These are phyloP conservation scores for Peronosclerospora sorghi DNA, from an alignment of 352 stramenopile species.

Conservation along the genomic window DNA sequence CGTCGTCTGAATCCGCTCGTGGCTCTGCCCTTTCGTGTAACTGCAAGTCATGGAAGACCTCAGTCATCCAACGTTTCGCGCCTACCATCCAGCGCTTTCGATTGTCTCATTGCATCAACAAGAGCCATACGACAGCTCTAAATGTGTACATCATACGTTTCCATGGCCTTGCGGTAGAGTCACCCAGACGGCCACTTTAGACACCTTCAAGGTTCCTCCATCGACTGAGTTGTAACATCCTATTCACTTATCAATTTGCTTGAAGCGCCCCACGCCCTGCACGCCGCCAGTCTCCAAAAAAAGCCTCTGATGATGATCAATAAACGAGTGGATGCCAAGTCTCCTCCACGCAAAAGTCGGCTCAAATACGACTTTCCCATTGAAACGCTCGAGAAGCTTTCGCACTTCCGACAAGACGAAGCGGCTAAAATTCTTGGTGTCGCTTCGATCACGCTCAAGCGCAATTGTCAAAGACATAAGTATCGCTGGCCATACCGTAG, in stretches of 20 bases:
- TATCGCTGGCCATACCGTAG: slow-evolving; percentile 44
- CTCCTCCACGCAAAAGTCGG: slow-evolving; percentile 25
- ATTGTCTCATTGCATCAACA: neutral
- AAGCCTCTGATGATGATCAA: neutral
- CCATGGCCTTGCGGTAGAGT: too few species aligned
- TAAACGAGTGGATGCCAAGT: neutral
- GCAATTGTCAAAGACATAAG: slow-evolving; percentile 31
- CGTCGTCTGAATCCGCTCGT: slow-evolving; percentile 10
- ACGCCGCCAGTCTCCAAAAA: neutral
- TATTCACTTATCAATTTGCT: slow-evolving; percentile 19
- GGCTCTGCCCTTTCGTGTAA: slow-evolving; percentile 8
- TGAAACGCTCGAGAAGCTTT: slow-evolving; percentile 26
- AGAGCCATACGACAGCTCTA: slow-evolving; percentile 7
- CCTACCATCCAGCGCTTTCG: slow-evolving; percentile 6
- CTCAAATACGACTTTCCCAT: slow-evolving; percentile 35
- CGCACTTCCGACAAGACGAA: slow-evolving; percentile 40
- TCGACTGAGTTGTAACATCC: neutral
- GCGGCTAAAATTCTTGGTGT: slow-evolving; percentile 30
- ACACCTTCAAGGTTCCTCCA: neutral
- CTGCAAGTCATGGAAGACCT: slow-evolving; percentile 4
- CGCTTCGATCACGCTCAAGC: slow-evolving; percentile 55
- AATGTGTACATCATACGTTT: neutral
- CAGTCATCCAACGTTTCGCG: slow-evolving; percentile 17
- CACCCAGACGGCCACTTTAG: neutral
- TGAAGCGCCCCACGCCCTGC: neutral